These are phyloP conservation scores for Ustanciosporium gigantosporum DNA, from an alignment of 1,284 basidiomycete species.

Conservation along the genomic window DNA sequence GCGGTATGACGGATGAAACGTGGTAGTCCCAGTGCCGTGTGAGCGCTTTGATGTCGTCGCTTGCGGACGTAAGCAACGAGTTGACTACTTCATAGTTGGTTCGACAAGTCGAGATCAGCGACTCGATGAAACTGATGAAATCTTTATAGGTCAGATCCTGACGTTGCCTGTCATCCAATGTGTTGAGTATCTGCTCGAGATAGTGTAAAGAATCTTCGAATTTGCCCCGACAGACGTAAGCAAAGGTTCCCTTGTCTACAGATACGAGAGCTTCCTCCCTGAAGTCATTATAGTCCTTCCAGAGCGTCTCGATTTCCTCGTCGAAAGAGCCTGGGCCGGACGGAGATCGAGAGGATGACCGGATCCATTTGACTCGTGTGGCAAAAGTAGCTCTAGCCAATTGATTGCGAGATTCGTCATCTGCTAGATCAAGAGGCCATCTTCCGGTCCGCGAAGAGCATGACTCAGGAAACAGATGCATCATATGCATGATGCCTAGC, in stretches of 20 bases:
- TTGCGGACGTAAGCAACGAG: no score
- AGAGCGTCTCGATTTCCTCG: constrained; percentile 9
- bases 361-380: constrained; percentile 30
- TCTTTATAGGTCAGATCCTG: background rate
- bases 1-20: background rate
- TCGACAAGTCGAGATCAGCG: background rate
- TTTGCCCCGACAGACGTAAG: no score
- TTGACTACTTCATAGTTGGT: background rate
- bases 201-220: no score
- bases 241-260: background rate
- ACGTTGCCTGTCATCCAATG: background rate
- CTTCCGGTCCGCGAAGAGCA: background rate
- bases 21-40: no score
- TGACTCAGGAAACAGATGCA: constrained; percentile 1
- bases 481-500: constrained; percentile 11
- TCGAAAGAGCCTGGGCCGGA: no score
- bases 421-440: constrained; percentile 4
- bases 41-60: no score
- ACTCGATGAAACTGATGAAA: background rate
- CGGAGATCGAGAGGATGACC: background rate
- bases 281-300: constrained; percentile 16
- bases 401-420: constrained; percentile 1
- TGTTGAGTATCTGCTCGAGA: background rate
- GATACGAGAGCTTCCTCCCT: background rate
- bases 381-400: constrained; percentile 12